These are phyloP conservation scores for Immersiella caudata DNA, from an alignment of 495 filamentous ascomycete genomes.

Conservation along the genomic window DNA sequence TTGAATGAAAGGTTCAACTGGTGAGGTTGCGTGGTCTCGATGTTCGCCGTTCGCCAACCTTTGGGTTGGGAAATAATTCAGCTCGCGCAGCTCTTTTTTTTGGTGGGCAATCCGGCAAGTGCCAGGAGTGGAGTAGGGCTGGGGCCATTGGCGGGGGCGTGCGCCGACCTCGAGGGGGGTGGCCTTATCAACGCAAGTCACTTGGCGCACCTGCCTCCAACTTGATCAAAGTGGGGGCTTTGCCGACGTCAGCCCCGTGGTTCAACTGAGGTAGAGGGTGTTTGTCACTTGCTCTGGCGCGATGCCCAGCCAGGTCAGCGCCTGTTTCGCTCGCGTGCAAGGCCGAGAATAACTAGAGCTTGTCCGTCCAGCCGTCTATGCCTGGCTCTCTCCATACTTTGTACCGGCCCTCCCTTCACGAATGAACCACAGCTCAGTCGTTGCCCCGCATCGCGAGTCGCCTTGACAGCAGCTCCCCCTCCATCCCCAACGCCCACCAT, in stretches of 20 bases:
- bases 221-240: slow-evolving; percentile 19
- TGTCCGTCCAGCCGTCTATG: slow-evolving; percentile 10
- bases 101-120: slow-evolving; percentile 36
- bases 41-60: slow-evolving; percentile 37
- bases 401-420: neutral
- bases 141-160: slow-evolving; percentile 23
- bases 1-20: slow-evolving; percentile 30
- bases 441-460: slow-evolving; percentile 3
- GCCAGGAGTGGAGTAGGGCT: slow-evolving; percentile 39
- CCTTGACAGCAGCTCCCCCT: neutral
- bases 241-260: slow-evolving; percentile 29
- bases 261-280: neutral
- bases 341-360: neutral
- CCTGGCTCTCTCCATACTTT: neutral
- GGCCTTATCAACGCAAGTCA: slow-evolving; percentile 10
- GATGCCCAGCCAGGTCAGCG: slow-evolving; percentile 6
- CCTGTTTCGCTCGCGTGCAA: neutral
- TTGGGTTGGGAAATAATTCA: slow-evolving; percentile 38
- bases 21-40: slow-evolving; percentile 36
- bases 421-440: slow-evolving; percentile 2
- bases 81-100: slow-evolving; percentile 38
- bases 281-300: slow-evolving; percentile 5
- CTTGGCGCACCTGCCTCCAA: slow-evolving; percentile 7
- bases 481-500: neutral
- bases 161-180: slow-evolving; percentile 11